Base-by-base conservation (phyloP, 2,329 filamentous ascomycete species). In the Escovopsis sp. region DNA sequence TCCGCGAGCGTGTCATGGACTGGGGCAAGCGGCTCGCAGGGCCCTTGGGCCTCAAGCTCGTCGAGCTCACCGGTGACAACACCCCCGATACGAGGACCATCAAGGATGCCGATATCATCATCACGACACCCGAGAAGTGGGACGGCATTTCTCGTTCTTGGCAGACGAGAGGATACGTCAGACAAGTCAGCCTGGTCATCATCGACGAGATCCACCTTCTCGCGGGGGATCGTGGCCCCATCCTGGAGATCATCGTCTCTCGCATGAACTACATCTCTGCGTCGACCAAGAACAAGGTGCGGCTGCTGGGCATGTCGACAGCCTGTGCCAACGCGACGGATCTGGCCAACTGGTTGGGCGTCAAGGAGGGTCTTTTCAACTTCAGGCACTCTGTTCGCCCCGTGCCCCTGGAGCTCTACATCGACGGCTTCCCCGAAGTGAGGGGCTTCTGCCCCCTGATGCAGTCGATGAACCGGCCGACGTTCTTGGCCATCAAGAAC, bases 51-150 rank as follows among this genome's bases (percentile, higher is more conserved):
- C 60, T 96, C 47, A 93, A 86, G 60, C 68, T 98, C 15, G 91
- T 98, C 13, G 91, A 98, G 62, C 67, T 98, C 66, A 98, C 93
- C 11, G 88, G 70, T 68, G 91, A 98, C 65, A 98, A 96, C 55
- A 98, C 93, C 0, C 93, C 93, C 1, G 91, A 98, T 56, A 98
- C 91, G 1, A 74, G 86, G 39, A 95, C 89, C 0, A 98, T 98
- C 52, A 78, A 88, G 51, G 83, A 96, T 56, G 91, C 91, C 4
- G 91, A 98, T 57, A 86, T 98, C 47, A 98, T 98, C 53, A 87
- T 98, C 53, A 98, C 91, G 0, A 98, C 93, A 0, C 93, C 91
- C n/a, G 91, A 98, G 64, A 98, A 98, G 59, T 98, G 91, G 91
- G 93, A 98, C 57, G 93, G 93, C 74, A 96, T 98, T 51, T 94